These are phyloP conservation scores for Quambalaria eucalypti DNA, from an alignment of 1,284 basidiomycete genomes.

Conservation along the genomic window DNA sequence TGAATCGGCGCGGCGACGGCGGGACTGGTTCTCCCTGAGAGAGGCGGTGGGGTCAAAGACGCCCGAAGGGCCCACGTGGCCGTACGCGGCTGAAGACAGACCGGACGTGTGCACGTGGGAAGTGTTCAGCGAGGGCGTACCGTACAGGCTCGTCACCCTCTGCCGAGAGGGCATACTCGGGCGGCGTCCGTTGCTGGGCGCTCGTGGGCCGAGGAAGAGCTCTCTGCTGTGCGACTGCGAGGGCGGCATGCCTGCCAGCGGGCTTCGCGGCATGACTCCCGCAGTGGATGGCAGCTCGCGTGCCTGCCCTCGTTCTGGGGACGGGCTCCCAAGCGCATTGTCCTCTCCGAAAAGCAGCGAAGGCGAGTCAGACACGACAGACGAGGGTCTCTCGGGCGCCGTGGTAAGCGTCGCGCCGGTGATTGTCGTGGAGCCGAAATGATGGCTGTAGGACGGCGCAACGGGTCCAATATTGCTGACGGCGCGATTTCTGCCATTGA, in stretches of 20 bases:
- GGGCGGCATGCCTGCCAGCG: too few relatives aligned
- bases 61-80: background rate
- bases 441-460: background rate
- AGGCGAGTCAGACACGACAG: conserved; percentile 7
- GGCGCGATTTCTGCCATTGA: too few relatives aligned
- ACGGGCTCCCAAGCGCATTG: background rate
- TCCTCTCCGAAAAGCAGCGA: conserved; percentile 2
- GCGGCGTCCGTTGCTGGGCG: too few relatives aligned
- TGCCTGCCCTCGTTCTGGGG: background rate
- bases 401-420: background rate
- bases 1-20: conserved; percentile 1
- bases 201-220: too few relatives aligned
- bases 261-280: too few relatives aligned
- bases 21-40: background rate
- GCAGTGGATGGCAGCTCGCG: too few relatives aligned
- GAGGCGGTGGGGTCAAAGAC: conserved; percentile 2
- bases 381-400: background rate
- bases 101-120: background rate
- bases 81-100: background rate
- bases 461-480: too few relatives aligned
- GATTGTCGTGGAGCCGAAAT: background rate
- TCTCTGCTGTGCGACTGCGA: too few relatives aligned
- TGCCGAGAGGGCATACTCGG: too few relatives aligned
- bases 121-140: background rate
- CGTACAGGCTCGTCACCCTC: conserved; percentile 1